Evolutionary conservation across 176 grass and related monocot genomes (phyloP), one percentile per base, ranked within the genome.

Genomic region (Musa itinerans): DNA sequence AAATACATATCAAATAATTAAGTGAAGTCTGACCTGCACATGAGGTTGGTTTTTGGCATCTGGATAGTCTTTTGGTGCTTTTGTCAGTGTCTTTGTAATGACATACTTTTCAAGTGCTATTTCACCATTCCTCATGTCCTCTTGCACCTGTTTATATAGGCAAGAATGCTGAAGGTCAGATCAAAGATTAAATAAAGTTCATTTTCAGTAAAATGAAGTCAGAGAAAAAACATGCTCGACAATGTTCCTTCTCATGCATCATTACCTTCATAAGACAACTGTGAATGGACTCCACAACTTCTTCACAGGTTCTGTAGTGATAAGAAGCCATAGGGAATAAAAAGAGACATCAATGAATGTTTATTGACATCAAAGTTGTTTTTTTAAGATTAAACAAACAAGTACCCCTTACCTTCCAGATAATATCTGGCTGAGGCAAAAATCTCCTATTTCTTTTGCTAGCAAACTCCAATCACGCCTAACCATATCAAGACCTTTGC

Each of bases 31-130:
- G 85, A 82, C 91, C 91, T 99, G 95, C 69, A 99, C 95, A 87
- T 99, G 95, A 79, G 95, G 95, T 78, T 99, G 95, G 72, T 87
- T 99, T 85, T 93, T 99, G 74, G 88, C 91, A 94, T 99, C 95
- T 74, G 95, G 88, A 81, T 99, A 99, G 80, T 99, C 95, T 74
- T 88, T 79, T 53, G 95, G 91, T 0, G 95, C 86, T 86, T 99
- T 99, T 71, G 95, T 99, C 77, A 99, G 78, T 76, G 88, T 92
- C 85, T 99, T 99, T 82, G 86, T 99, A 57, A 99, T 99, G 66
- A 89, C 79, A 75, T 94, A 99, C 79, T 99, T 99, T 74, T 87
- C 89, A 16, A 99, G 88, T 51, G 89, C 80, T 86, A 94, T 91
- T 94, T 89, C 78, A 67, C 86, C 95, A 86, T 84, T 91, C 86